Percentiles rank a stretch among this genome's conserved stretches.
Evolutionary conservation across 2,329 filamentous ascomycete genomes (phyloP).

Genomic region (Pseudogymnoascus sp.): DNA sequence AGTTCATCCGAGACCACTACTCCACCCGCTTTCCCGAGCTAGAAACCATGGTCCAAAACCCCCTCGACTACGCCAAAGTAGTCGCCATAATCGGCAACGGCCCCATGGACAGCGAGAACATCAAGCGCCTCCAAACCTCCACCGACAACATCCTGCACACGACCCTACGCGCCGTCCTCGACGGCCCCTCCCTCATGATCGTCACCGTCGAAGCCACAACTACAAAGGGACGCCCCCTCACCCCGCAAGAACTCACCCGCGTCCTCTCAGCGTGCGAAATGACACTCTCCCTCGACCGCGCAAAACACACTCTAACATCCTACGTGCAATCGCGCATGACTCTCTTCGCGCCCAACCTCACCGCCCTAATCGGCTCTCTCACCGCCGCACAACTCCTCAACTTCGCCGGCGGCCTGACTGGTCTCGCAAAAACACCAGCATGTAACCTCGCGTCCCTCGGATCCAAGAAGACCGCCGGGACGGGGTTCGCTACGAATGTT

Average conservation of each 20-base stretch:
- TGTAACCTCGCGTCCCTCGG: slow-evolving; percentile 90
- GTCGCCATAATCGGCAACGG: slow-evolving; percentile 90
- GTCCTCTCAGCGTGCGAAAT: slow-evolving; percentile 78
- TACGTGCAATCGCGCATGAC: slow-evolving; percentile 98
- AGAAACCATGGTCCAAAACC: slow-evolving; percentile 81
- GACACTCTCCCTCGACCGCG: slow-evolving; percentile 77
- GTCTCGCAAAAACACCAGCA: slow-evolving; percentile 82
- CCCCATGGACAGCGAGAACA: slow-evolving; percentile 71
- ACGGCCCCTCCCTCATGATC: slow-evolving; percentile 88
- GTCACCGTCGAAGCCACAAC: slow-evolving; percentile 92
- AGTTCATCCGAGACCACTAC: slow-evolving; percentile 94
- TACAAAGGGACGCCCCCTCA: slow-evolving; percentile 72
- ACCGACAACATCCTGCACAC: slow-evolving; percentile 70
- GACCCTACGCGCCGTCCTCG: slow-evolving; percentile 71
- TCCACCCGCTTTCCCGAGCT: slow-evolving; percentile 89
- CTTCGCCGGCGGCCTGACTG: slow-evolving; percentile 79
- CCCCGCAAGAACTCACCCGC: slow-evolving; percentile 64
- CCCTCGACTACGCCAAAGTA: slow-evolving; percentile 90
- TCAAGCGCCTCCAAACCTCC: slow-evolving; percentile 70
- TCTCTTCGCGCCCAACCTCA: slow-evolving; percentile 89
- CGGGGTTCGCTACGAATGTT: slow-evolving; percentile 86
- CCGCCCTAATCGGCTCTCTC: slow-evolving; percentile 79
- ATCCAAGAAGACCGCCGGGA: slow-evolving; percentile 72
- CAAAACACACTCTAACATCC: slow-evolving; percentile 78
- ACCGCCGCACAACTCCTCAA: slow-evolving; percentile 96